Conservation (phyloP, 2,329 filamentous ascomycete genomes). For the Pezicula carpinea region DNA sequence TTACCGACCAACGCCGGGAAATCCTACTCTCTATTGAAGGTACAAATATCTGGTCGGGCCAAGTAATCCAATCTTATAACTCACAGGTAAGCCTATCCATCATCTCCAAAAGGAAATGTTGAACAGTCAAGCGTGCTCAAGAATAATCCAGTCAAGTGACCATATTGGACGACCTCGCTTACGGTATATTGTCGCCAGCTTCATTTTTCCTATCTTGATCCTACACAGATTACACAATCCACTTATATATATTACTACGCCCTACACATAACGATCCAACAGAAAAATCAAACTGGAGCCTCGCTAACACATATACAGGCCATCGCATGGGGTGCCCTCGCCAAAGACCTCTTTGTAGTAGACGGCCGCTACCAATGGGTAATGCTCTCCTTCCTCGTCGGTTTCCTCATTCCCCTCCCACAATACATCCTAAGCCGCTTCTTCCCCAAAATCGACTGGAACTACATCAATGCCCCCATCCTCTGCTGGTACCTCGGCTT, state of each 20-base stretch:
- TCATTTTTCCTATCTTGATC: too few species aligned
- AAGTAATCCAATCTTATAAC: conserved; percentile 42
- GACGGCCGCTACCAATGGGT: conserved; percentile 34
- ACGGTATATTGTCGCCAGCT: too few species aligned
- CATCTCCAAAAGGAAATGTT: too few species aligned
- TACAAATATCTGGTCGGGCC: conserved; percentile 42
- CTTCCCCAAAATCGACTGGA: conserved; percentile 19
- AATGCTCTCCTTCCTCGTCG: conserved; percentile 36
- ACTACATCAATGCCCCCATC: conserved; percentile 37
- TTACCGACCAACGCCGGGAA: conserved; percentile 37
- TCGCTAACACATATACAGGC: conserved; percentile 23
- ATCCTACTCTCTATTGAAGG: conserved; percentile 38
- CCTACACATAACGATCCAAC: too few species aligned
- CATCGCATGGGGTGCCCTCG: conserved; percentile 32
- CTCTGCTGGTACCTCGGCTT: conserved; percentile 38
- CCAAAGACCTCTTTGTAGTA: conserved; percentile 36
- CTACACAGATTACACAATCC: too few species aligned
- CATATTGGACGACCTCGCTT: too few species aligned
- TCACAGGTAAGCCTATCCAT: too few species aligned
- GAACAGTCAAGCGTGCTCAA: too few species aligned
- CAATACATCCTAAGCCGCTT: conserved; percentile 20
- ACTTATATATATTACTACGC: too few species aligned
- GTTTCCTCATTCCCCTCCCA: conserved; percentile 38
- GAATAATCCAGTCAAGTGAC: too few species aligned
- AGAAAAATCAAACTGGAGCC: too few species aligned